Evolutionary conservation across 495 filamentous ascomycete genomes (phyloP), one percentile per base, ranked within the genome.

Genomic region (Daldinia bambusicola): DNA sequence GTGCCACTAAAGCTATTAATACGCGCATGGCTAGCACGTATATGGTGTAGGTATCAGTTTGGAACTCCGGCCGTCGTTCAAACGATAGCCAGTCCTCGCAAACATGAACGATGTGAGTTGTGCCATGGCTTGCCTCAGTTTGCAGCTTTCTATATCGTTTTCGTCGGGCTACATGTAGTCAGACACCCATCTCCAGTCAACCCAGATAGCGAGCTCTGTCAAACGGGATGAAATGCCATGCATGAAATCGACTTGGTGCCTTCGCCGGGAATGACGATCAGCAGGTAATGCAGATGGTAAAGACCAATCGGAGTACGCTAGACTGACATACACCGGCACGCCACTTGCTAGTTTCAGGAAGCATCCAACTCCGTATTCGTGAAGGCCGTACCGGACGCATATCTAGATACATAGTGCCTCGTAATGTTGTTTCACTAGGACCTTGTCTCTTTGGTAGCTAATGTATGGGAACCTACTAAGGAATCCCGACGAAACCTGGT

Each of bases 241-340:
- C 43, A 48, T 7, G 43, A 48, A 48, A 48, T 30, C 22, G 8
- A 31, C 40, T 53, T 43, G 31, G 18, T 20, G 16, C 30, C 20
- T n/a, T 65, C 40, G 12, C 62, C 40, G 41, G 62, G 52, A 22
- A 57, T 32, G 30, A 48, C 48, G 62, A 57, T 65, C 62, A 57
- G 8, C 53, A 48, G 43, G 40, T 40, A 16, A 16, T 40, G 38
- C 40, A 41, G 37, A 38, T 43, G 18, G 30, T 14, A 31, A 32
- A 20, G 31, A 13, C 62, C 52, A 65, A 65, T 65, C 62, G 62
- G 62, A 65, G 62, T 57, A 38, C 22, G 41, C 31, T 57, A 13
- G 53, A 38, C 48, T 40, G 53, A 58, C 40, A 50, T 22, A 37
- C 38, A 7, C 10, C 40, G 38, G 20, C 31, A 32, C 31, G 43